Evolutionary conservation across 1,284 basidiomycete genomes (phyloP), one percentile per base, ranked within the genome.

Genomic region (Cryptococcus sp.): DNA sequence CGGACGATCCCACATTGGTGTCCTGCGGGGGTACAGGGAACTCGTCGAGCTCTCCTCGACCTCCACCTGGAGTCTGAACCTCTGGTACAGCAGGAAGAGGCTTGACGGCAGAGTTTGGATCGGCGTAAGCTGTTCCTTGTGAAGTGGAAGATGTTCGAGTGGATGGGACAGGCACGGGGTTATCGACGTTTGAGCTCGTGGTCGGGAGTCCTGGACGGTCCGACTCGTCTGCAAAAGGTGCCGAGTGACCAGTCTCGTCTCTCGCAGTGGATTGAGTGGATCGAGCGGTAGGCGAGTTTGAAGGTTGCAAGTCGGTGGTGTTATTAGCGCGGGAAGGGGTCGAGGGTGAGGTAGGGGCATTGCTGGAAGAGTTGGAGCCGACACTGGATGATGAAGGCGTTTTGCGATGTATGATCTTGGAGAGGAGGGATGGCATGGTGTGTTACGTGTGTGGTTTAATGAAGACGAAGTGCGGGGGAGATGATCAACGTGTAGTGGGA

Each of bases 401-500:
- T 46, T 63, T 62, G 13, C 57, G 54, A 49, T 66, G 67, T 37
- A 55, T 50, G 58, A 66, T 54, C 39, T 63, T 63, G 15, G 55
- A 41, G 29, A 69, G 55, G 22, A 73, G 46, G 40, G 62, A 65
- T 8, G 68, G 67, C 67, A 71, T 73, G 40, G 23, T 52, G 58
- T n/a, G 26, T 13, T 29, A 37, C 19, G 44, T 48, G 41, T 44
- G 41, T 44, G 38, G 38, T 40, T 40, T 40, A n/a, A 22, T 15
- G 41, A 11, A 16, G 15, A 44, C 22, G 40, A 37, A 40, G 52
- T 20, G n/a, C 25, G 53, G 5, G 48, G 15, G 29, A 34, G 29
- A 34, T 4, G 40, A 43, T 7, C 11, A 22, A 22, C 11, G n/a
- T 44, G 41, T 6, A 16, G 8, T 44, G 41, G 2, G 41, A 15